phyloP scores from a whole-genome alignment of 2,329 filamentous ascomycete species.

The Penicillium glabrum region DNA sequence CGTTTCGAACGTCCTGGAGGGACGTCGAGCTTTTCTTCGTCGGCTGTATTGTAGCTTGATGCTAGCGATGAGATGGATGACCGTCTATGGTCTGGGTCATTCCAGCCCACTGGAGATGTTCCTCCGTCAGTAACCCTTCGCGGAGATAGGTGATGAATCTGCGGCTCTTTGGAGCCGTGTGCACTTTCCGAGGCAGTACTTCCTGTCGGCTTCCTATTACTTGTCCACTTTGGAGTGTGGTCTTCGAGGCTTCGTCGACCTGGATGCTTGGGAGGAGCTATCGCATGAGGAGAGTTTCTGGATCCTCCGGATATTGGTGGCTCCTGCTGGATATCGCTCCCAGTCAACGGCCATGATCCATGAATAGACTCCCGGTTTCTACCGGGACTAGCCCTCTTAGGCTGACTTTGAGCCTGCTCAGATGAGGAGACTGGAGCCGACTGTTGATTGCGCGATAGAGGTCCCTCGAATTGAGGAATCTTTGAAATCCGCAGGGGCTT shows the following conservation, averaged over 20 bases:
- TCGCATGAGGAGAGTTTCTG: neutral
- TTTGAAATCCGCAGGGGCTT: constrained; percentile 4
- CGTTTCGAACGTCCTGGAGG: neutral
- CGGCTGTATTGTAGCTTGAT: constrained; percentile 35
- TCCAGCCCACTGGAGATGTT: neutral
- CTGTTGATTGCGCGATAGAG: constrained; percentile 4
- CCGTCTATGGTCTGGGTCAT: neutral
- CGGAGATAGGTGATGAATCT: neutral
- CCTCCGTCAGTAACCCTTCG: neutral
- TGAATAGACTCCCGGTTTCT: neutral
- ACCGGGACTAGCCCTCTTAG: neutral
- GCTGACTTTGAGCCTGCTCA: neutral
- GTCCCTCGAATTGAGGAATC: constrained; percentile 4
- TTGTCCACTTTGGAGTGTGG: neutral
- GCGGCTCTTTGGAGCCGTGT: neutral
- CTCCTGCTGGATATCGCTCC: neutral
- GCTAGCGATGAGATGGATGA: constrained; percentile 17
- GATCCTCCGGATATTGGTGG: neutral
- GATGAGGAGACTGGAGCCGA: neutral
- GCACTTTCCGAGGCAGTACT: neutral
- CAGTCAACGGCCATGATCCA: neutral
- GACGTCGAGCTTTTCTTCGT: constrained; percentile 24
- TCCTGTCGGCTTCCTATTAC: neutral
- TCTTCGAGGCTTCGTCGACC: constrained; percentile 1
- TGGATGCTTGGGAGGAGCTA: constrained; percentile 12